A percentile compares a stretch with the other conserved stretches of the same genome.
phyloP scores from a whole-genome alignment of 2,329 filamentous ascomycete species.

The Diplodia mutila region DNA sequence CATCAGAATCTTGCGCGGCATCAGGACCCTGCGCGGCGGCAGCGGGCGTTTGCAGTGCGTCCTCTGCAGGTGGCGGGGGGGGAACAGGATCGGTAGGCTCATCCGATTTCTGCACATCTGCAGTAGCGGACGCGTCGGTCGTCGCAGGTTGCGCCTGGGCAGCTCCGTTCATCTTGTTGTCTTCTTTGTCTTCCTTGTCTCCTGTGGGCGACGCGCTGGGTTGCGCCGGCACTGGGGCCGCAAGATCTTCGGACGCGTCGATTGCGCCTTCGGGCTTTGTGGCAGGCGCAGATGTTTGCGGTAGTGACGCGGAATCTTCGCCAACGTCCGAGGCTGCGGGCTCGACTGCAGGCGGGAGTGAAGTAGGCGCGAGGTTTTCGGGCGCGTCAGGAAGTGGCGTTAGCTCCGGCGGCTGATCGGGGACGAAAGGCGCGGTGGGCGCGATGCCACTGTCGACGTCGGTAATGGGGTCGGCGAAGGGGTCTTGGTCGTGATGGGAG shows the following conservation, averaged over 20 bases:
- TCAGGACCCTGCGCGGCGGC: not conserved
- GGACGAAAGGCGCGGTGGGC: constrained; percentile 47
- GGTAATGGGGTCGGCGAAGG: constrained; percentile 43
- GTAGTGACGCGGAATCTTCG: constrained; percentile 10
- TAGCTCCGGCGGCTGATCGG: constrained; percentile 44
- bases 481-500: constrained; percentile 33
- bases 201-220: not conserved
- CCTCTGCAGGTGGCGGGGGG: constrained; percentile 10
- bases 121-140: not conserved
- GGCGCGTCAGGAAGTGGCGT: constrained; percentile 39
- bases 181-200: not conserved
- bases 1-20: not conserved
- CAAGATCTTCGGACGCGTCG: not conserved
- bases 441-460: constrained; percentile 50
- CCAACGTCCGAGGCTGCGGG: constrained; percentile 43
- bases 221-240: not conserved
- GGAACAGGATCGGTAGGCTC: constrained; percentile 19
- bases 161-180: constrained; percentile 16
- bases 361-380: constrained; percentile 34
- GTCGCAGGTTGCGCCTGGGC: not conserved
- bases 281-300: constrained; percentile 1
- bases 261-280: constrained; percentile 4
- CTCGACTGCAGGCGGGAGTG: constrained; percentile 46
- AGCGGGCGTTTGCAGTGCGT: constrained; percentile 13
- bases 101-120: constrained; percentile 12